Evolutionary conservation across 495 filamentous ascomycete genomes (phyloP).

Genomic region (Lophiotrema nucula): DNA sequence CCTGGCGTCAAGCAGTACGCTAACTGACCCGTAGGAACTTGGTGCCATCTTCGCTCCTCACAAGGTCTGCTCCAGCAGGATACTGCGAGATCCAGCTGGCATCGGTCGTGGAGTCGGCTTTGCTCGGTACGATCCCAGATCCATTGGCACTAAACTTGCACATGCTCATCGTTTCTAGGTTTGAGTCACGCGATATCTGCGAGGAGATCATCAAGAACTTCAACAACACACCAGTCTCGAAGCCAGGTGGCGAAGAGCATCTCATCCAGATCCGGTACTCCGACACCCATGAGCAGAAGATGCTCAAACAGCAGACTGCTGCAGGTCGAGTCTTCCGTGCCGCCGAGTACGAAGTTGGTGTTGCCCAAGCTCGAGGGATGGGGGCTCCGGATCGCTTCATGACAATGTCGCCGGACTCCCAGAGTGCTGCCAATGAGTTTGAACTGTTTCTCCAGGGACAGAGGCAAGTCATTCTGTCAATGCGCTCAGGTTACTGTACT

Average conservation of each 20-base stretch:
- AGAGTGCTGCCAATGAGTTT: constrained; percentile 33
- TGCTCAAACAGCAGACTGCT: constrained; percentile 89
- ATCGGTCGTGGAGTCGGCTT: constrained; percentile 97
- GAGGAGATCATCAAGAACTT: constrained; percentile 81
- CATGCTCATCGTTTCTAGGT: constrained; percentile 50
- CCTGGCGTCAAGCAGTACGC: background rate
- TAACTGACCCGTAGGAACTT: constrained; percentile 57
- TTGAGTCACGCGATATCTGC: constrained; percentile 82
- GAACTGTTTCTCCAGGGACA: constrained; percentile 31
- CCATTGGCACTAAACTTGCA: background rate
- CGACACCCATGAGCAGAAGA: constrained; percentile 93
- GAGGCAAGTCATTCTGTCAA: no score
- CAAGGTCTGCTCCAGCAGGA: constrained; percentile 84
- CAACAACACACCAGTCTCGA: constrained; percentile 61
- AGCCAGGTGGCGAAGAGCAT: constrained; percentile 68
- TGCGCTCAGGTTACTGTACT: no score
- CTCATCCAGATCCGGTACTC: constrained; percentile 92
- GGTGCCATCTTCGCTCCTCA: constrained; percentile 77
- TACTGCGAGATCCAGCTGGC: constrained; percentile 83
- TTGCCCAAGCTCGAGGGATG: constrained; percentile 46
- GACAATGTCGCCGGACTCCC: constrained; percentile 26
- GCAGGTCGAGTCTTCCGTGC: constrained; percentile 89
- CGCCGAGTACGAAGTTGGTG: constrained; percentile 81
- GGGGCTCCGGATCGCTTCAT: constrained; percentile 40
- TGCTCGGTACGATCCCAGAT: constrained; percentile 67